Conservation (phyloP, 148 eudicot genomes). For the Gaultheria prostrata region DNA sequence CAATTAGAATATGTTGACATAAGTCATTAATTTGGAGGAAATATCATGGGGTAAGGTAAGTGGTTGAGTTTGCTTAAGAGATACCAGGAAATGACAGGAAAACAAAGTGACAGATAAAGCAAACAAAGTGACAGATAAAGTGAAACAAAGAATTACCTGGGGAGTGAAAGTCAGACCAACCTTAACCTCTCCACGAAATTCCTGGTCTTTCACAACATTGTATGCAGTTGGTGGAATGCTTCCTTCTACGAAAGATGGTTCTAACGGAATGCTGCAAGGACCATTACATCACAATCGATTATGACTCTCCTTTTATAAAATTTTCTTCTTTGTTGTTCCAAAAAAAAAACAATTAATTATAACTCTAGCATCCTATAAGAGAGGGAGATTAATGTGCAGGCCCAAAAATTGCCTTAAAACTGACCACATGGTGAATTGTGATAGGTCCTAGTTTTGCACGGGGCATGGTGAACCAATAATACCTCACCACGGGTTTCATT, state of each 20-base stretch:
- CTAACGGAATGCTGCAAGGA: slow-evolving; percentile 41
- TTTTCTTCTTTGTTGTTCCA: too few species aligned
- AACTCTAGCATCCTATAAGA: not conserved
- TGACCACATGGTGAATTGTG: not conserved
- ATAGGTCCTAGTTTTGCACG: not conserved
- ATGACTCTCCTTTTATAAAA: not conserved
- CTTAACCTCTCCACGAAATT: slow-evolving; percentile 46
- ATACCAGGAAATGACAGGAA: not conserved
- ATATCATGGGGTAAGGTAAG: not conserved
- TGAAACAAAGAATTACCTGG: slow-evolving; percentile 17
- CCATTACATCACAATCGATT: not conserved
- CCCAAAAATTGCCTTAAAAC: not conserved
- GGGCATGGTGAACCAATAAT: not conserved
- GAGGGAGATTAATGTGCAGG: not conserved
- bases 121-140: too few species aligned
- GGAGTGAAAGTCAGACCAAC: slow-evolving; percentile 40
- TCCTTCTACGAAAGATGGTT: slow-evolving; percentile 37
- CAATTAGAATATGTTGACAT: too few species aligned
- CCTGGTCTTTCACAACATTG: slow-evolving; percentile 49
- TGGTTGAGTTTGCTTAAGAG: not conserved
- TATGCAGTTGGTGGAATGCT: slow-evolving; percentile 34
- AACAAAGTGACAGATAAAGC: not conserved
- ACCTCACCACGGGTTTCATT: not conserved
- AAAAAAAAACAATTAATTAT: not conserved
- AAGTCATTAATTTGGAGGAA: too few species aligned